A percentile compares a stretch with the other conserved stretches of the same genome.
Evolutionary conservation across 2,329 filamentous ascomycete genomes (phyloP).

Genomic region (Cadophora sp.): DNA sequence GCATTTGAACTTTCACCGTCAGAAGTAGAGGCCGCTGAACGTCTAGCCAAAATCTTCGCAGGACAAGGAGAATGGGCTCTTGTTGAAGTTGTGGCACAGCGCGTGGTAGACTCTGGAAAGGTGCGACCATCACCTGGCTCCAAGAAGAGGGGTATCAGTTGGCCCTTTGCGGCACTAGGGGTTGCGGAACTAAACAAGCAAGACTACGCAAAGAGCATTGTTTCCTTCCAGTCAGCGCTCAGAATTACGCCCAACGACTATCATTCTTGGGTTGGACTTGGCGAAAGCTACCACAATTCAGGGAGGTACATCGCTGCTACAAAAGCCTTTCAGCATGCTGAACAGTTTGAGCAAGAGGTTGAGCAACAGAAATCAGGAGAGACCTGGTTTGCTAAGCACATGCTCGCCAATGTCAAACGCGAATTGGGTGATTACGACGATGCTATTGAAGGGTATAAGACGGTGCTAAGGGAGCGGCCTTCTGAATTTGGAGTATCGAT

Average conservation of each 20-base stretch:
- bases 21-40: constrained; percentile 86
- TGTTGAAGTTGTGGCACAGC: constrained; percentile 88
- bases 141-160: constrained; percentile 90
- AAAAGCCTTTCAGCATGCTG: constrained; percentile 87
- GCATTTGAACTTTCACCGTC: constrained; percentile 90
- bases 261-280: constrained; percentile 93
- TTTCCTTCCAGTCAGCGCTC: constrained; percentile 89
- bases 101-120: constrained; percentile 94
- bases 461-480: constrained; percentile 71
- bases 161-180: constrained; percentile 93
- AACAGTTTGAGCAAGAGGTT: constrained; percentile 71
- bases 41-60: constrained; percentile 85
- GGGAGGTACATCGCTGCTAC: constrained; percentile 93
- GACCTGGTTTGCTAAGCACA: constrained; percentile 95
- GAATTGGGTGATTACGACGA: constrained; percentile 91
- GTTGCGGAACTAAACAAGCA: constrained; percentile 95
- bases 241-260: constrained; percentile 86
- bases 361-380: constrained; percentile 65
- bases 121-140: constrained; percentile 90
- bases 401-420: constrained; percentile 93
- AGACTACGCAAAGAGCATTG: constrained; percentile 85
- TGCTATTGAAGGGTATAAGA: constrained; percentile 77
- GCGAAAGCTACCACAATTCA: constrained; percentile 96
- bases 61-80: constrained; percentile 94
- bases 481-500: constrained; percentile 87